Conservation (phyloP, 805 yeast genomes). For the Starmerella sp. region DNA sequence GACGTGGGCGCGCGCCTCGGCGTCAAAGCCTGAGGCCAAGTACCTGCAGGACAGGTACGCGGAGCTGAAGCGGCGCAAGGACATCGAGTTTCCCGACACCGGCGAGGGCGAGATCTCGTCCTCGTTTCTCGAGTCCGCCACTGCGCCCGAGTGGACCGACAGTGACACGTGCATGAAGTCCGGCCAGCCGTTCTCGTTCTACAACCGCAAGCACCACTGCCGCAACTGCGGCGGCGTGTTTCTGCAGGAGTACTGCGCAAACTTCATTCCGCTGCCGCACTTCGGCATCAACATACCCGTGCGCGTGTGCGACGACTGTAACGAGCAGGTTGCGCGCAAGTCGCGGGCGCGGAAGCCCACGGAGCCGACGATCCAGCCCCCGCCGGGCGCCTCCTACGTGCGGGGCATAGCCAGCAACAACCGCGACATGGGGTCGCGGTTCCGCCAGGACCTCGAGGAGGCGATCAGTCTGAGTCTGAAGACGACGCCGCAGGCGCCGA, state of each 20-base stretch:
- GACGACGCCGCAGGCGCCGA: slow-evolving; percentile 33
- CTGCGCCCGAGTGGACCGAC: slow-evolving; percentile 97
- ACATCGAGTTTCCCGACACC: slow-evolving; percentile 49
- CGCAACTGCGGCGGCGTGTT: slow-evolving; percentile 94
- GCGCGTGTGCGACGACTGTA: slow-evolving; percentile 87
- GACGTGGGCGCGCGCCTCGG: slow-evolving; percentile 67
- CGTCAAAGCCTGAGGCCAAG: slow-evolving; percentile 50
- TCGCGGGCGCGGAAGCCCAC: background rate
- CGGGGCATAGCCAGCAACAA: slow-evolving; percentile 12
- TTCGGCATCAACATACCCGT: slow-evolving; percentile 83
- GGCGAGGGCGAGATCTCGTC: slow-evolving; percentile 29
- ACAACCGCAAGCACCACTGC: slow-evolving; percentile 92
- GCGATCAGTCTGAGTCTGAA: slow-evolving; percentile 72
- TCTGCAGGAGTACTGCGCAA: slow-evolving; percentile 74
- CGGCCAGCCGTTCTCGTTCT: slow-evolving; percentile 62
- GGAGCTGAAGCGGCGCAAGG: slow-evolving; percentile 43
- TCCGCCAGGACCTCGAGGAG: slow-evolving; percentile 50
- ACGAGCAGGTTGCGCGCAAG: slow-evolving; percentile 44
- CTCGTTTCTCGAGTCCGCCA: slow-evolving; percentile 68
- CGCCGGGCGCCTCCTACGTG: background rate
- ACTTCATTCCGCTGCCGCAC: slow-evolving; percentile 59
- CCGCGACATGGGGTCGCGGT: slow-evolving; percentile 25
- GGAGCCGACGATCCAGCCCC: slow-evolving; percentile 20
- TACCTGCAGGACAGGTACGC: slow-evolving; percentile 55
- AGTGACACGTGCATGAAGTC: slow-evolving; percentile 93